Base-by-base conservation (phyloP, 495 filamentous ascomycete genomes). In the Neurospora sp. region DNA sequence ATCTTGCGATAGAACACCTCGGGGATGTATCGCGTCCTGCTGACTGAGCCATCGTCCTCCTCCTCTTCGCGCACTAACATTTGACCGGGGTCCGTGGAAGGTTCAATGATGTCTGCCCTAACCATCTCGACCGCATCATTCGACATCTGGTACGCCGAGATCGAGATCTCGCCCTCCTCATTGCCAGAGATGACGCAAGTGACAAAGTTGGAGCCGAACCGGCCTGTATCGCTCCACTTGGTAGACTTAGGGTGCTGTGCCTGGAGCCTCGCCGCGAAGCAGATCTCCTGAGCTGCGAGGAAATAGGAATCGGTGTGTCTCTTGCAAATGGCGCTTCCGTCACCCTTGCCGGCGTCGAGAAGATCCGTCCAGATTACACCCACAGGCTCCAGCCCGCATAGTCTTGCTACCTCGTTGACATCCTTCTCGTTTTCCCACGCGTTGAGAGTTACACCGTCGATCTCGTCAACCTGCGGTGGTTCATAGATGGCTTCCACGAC, bases 401-500 rank as follows among this genome's bases (percentile, higher is more conserved):
- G 80, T 74, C 86, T 88, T 62, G 96, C 96, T 16, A 97, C 85
- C 74, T 93, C 89, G 74, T 96, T 90, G 42, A 97, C 85, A 10
- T 93, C 92, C 44, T 91, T 85, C 83, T 98, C 94, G 74, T 93
- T 93, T 23, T 91, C 89, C 96, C 96, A 99, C 9, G 94, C 87
- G 73, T 91, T 90, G 38, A 98, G 85, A 1, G 94, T 94, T 39
- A 97, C 87, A 10, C 96, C 96, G 80, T 99, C 96, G n/a, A 91
- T 78, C 79, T 99, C 96, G 76, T 93, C 89, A 70, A 93, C 84
- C 78, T 99, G 96, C 4, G 96, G 96, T 6, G 95, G 93, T 78
- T 99, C 96, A 76, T 98, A 99, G 75, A 99, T 97, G 39, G 96
- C 95, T 82, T 99, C 95, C 0, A 99, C 95, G 10, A 99, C 90